Evolutionary conservation across 2,329 filamentous ascomycete genomes (phyloP), one percentile per base, ranked within the genome.

Genomic region (Aspergillus piperis): DNA sequence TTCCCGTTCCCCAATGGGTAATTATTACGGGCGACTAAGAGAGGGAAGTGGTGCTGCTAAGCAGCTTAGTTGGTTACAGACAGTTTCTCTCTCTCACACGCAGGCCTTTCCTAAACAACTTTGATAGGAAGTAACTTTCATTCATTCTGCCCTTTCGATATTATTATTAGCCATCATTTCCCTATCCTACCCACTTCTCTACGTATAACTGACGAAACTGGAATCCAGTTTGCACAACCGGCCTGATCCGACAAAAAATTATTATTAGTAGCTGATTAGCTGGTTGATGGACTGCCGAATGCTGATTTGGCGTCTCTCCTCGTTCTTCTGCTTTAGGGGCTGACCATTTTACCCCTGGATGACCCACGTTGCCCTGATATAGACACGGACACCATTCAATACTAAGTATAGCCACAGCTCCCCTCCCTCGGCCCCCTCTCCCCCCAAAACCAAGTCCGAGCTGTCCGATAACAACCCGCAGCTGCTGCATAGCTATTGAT

Each of bases 341-440:
- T 30, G 30, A 36, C 39, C 25, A 55, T 47, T 36, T 47, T 58
- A 61, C 61, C 61, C 61, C 61, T 63, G 61, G 61, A 61, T 58
- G 61, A 61, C 55, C 61, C 61, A 61, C 61, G 58, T 54, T 58
- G 30, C 23, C 53, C 39, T 39, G 39, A 42, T 49, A 27, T 49
- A 49, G 44, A 49, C 21, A 49, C 21, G 6, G 44, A 15, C 44
- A 15, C 44, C 44, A 17, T 49, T 36, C 32, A 36, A 36, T 36
- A 36, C 47, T 50, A 50, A 50, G 47, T 50, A 50, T 50, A 50
- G 47, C n/a, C 25, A 50, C 25, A 50, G 17, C 15, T 5, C 25
- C 47, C 11, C 39, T 8, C 39, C 39, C 25, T 27, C 27, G 27
- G 27, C 39, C 15, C n/a, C 39, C 23, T n/a, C 5, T 8, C 39